phyloP scores from a whole-genome alignment of 495 filamentous ascomycete species.

The Neurospora sublineolata region DNA sequence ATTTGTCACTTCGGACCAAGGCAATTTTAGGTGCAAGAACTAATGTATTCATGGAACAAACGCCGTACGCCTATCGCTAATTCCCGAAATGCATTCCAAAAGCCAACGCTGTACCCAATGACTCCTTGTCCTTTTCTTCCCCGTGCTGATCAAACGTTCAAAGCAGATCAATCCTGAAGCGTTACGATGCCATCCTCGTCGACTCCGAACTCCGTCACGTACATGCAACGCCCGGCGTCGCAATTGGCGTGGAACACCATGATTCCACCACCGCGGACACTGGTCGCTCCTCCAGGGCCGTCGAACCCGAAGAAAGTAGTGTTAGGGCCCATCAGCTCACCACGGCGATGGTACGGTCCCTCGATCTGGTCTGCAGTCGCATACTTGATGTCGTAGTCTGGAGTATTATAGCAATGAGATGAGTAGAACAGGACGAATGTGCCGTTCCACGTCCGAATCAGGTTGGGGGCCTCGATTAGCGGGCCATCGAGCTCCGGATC shows the following conservation, averaged over 20 bases:
- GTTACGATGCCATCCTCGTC: neutral
- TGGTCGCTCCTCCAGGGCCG: constrained; percentile 32
- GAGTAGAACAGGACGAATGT: constrained; percentile 51
- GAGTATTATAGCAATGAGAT: constrained; percentile 41
- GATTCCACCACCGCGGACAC: constrained; percentile 16
- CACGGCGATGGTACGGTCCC: constrained; percentile 34
- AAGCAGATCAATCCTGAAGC: neutral
- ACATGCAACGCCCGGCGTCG: constrained; percentile 24
- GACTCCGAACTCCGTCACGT: constrained; percentile 3
- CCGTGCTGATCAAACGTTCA: neutral
- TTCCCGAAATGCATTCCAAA: neutral
- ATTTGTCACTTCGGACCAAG: too few species aligned
- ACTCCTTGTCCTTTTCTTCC: neutral
- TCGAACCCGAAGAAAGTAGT: constrained; percentile 25
- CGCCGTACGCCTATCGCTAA: neutral
- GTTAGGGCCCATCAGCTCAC: constrained; percentile 21
- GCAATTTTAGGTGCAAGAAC: too few species aligned
- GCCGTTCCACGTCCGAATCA: constrained; percentile 35
- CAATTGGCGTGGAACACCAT: constrained; percentile 43
- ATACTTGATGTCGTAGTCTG: constrained; percentile 43
- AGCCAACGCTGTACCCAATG: neutral
- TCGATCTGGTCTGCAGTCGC: constrained; percentile 35
- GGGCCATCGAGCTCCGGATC: constrained; percentile 39
- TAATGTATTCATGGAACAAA: neutral
- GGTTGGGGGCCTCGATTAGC: constrained; percentile 48